Conservation (phyloP, 805 yeast genomes). For the Wickerhamomyces hampshirensis region DNA sequence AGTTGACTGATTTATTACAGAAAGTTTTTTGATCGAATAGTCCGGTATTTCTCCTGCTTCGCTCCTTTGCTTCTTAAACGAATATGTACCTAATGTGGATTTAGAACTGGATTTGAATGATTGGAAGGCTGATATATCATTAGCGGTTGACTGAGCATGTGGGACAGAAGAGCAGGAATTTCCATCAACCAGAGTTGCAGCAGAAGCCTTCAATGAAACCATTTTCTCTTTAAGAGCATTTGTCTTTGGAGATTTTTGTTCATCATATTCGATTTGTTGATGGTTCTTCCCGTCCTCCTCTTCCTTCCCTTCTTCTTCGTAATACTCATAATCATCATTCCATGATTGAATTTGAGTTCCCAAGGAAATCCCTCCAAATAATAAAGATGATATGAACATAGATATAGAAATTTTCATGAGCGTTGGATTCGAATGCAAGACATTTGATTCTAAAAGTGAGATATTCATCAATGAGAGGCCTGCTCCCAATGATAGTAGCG, state of each 20-base stretch:
- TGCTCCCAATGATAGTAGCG: constrained; percentile 20
- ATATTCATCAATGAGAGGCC: constrained; percentile 17
- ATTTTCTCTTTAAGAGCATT: constrained; percentile 4
- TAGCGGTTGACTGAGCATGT: constrained; percentile 2
- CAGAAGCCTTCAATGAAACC: constrained; percentile 23
- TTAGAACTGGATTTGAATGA: constrained; percentile 4
- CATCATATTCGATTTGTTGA: constrained; percentile 4
- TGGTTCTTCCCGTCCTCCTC: constrained; percentile 1
- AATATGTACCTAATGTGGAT: not conserved
- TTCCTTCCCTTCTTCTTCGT: constrained; percentile 1
- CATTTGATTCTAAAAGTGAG: not conserved
- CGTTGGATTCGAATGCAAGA: not conserved
- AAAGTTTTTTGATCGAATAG: constrained; percentile 19
- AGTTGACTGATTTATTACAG: constrained; percentile 20
- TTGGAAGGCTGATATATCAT: not conserved
- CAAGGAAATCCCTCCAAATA: constrained; percentile 9
- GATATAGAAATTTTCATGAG: constrained; percentile 9
- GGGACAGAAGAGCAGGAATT: constrained; percentile 1
- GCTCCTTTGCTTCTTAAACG: constrained; percentile 1
- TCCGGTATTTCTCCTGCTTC: constrained; percentile 1
- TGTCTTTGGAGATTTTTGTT: not conserved
- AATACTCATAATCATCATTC: not conserved
- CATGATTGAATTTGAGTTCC: constrained; percentile 6
- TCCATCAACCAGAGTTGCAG: constrained; percentile 24
- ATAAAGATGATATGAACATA: constrained; percentile 6